A percentile compares a stretch with the other conserved stretches of the same genome.
Conservation (phyloP, 495 filamentous ascomycete genomes). For the Paragyromitra xinjiangensis region DNA sequence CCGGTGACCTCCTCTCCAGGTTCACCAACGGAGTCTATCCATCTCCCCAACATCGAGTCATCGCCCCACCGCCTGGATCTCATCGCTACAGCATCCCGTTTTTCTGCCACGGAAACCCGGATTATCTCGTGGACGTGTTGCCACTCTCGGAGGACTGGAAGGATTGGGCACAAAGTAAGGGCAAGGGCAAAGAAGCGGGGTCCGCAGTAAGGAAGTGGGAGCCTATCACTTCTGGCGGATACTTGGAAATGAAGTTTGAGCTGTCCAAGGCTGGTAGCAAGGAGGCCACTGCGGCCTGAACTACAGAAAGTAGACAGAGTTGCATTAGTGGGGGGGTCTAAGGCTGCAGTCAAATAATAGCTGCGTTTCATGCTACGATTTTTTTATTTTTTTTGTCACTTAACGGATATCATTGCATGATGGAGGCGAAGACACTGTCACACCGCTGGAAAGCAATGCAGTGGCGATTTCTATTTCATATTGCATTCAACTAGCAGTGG, state of each 20-base stretch:
- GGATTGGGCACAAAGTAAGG: constrained; percentile 29
- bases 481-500: constrained; percentile 2
- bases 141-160: constrained; percentile 37
- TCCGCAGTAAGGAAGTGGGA: constrained; percentile 36
- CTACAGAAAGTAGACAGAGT: not conserved
- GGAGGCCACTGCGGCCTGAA: constrained; percentile 2
- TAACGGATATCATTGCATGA: not conserved
- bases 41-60: constrained; percentile 35
- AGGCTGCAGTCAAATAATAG: not conserved
- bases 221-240: constrained; percentile 26
- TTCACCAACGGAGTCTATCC: constrained; percentile 46
- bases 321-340: constrained; percentile 7
- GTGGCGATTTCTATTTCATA: constrained; percentile 12
- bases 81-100: constrained; percentile 36
- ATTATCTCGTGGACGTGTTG: constrained; percentile 37
- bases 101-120: constrained; percentile 29
- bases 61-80: constrained; percentile 20
- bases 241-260: constrained; percentile 36
- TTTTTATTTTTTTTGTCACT: not conserved
- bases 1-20: constrained; percentile 36
- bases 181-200: constrained; percentile 24
- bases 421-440: constrained; percentile 19
- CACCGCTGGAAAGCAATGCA: not conserved
- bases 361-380: not conserved
- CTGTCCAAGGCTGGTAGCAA: constrained; percentile 27